Base-by-base conservation (phyloP, 352 stramenopile genomes). In the Ophiocytium majus region DNA sequence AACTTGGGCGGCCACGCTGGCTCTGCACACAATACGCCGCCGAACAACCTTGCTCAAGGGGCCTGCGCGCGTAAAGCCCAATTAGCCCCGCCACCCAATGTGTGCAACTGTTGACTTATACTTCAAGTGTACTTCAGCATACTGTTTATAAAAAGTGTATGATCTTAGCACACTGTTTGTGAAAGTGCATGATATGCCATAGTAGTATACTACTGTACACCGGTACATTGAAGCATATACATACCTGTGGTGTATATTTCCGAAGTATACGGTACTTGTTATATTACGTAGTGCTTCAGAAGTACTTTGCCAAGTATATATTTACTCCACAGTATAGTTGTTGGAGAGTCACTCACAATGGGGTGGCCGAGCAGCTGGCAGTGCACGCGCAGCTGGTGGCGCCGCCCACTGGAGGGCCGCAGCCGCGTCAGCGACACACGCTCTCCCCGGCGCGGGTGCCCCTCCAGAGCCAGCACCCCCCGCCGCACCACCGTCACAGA, bases 331-430 rank as follows among this genome's bases (percentile, higher is more conserved):
- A 17, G 5, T 14, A 17, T 17, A 76, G 64, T 43, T 50, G 1
- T 50, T 43, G 1, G 1, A 43, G 5, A 17, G 9, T 43, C 50
- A 81, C 75, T 81, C 19, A 81, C 75, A 9, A 88, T 86, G 49
- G 84, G 84, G 0, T 50, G 36, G 17, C 84, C 84, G 0, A 88
- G 80, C 14, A 81, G 84, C 81, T 76, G 19, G 34, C 43, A 83
- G 34, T 96, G 93, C 28, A 96, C 91, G 0, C 93, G 92, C 78
- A 96, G 82, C 84, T 96, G 93, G 81, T 96, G 93, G 36, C 93
- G 89, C 0, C 93, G 91, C 0, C 93, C 93, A 37, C 19, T 81
- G 28, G 23, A 36, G 5, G 75, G 75, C 36, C 63, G n/a, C 17
- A 84, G 64, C 14, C 5, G 81, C 23, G 84, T 19, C 64, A 84